Evolutionary conservation across 331 rosid species (phyloP).

Genomic region (Saraca asoca): DNA sequence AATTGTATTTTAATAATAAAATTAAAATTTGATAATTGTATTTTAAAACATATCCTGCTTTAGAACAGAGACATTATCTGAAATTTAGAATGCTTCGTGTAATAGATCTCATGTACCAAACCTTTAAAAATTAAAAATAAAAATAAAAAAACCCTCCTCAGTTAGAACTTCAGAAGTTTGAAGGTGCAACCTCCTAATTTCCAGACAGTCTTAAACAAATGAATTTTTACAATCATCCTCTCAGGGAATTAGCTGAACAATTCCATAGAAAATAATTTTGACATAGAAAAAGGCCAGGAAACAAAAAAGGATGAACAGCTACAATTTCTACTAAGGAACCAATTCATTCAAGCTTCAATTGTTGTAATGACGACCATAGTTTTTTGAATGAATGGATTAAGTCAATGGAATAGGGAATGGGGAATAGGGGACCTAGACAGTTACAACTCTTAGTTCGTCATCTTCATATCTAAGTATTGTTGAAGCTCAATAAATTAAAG

Average conservation of each 20-base stretch:
- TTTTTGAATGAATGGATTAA: neutral
- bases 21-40: neutral
- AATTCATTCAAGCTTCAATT: too few relatives aligned
- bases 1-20: too few relatives aligned
- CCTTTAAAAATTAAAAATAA: too few relatives aligned
- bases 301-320: neutral
- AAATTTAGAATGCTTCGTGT: neutral
- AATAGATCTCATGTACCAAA: too few relatives aligned
- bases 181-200: too few relatives aligned
- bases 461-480: neutral
- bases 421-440: constrained; percentile 25
- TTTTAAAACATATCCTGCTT: neutral
- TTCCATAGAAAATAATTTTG: neutral
- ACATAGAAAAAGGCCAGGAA: neutral
- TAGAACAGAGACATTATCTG: constrained; percentile 9
- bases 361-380: too few relatives aligned
- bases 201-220: too few relatives aligned
- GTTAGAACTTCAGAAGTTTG: too few relatives aligned
- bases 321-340: neutral
- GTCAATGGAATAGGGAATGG: constrained; percentile 13
- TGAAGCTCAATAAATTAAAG: neutral
- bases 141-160: too few relatives aligned
- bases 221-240: too few relatives aligned
- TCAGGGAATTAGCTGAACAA: neutral
- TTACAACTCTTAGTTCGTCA: neutral